Percentiles rank a stretch among this genome's conserved stretches.
These are phyloP conservation scores for Quercus berberidifolia DNA, from an alignment of 306 rosid species.

Conservation along the genomic window DNA sequence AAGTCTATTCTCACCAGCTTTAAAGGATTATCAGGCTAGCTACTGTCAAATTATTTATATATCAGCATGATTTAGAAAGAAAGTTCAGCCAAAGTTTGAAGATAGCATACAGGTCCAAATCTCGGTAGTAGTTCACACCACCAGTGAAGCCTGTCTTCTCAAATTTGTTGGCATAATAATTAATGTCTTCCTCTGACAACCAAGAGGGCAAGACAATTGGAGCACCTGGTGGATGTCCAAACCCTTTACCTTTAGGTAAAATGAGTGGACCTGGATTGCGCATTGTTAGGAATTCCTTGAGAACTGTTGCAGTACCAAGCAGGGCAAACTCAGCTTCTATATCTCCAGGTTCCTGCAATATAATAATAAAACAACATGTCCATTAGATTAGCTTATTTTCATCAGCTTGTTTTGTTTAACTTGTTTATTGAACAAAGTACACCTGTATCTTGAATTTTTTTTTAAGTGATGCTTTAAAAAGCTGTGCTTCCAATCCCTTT, in stretches of 20 bases:
- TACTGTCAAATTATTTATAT: background rate
- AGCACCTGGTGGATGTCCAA: slow-evolving; percentile 40
- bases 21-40: too few relatives aligned
- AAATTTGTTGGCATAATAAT: slow-evolving; percentile 50
- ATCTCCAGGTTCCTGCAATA: slow-evolving; percentile 59
- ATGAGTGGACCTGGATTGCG: slow-evolving; percentile 54
- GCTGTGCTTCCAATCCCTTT: too few relatives aligned
- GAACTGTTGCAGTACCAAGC: slow-evolving; percentile 52
- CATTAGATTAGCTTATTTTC: background rate
- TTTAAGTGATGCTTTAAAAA: too few relatives aligned
- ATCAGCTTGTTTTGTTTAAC: too few relatives aligned
- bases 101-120: slow-evolving; percentile 52
- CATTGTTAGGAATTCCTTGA: slow-evolving; percentile 55
- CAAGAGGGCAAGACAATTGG: slow-evolving; percentile 61
- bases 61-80: background rate
- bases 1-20: too few relatives aligned
- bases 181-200: slow-evolving; percentile 63
- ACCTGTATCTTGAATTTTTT: too few relatives aligned
- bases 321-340: slow-evolving; percentile 69
- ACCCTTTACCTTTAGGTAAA: slow-evolving; percentile 54
- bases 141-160: slow-evolving; percentile 71
- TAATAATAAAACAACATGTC: background rate
- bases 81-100: background rate
- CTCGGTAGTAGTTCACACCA: slow-evolving; percentile 64
- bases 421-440: too few relatives aligned